Evolutionary conservation across 1,284 basidiomycete species (phyloP), one percentile per base, ranked within the genome.

Genomic region (Leccinum subatratum): DNA sequence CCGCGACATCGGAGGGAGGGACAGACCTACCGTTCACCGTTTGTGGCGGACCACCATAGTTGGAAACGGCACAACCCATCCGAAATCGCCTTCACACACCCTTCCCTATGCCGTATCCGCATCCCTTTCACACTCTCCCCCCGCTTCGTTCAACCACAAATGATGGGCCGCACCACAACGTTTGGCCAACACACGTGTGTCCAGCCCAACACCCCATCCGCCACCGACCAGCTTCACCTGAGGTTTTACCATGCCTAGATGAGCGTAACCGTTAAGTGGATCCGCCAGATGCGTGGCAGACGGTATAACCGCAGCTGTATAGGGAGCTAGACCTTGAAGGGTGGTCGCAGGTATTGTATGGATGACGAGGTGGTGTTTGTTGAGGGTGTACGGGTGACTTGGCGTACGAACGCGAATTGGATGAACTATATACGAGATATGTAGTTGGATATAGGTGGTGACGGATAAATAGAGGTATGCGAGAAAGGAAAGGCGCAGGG

Each of bases 141-240:
- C 30, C 48, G 68, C 64, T 73, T 75, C 25, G 69, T 72, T 42
- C 78, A 77, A 48, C 64, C 67, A 71, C 91, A 89, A 20, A 95
- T 75, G 37, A 95, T 82, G 0, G 94, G 94, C 1, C 93, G 81
- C 12, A 98, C 76, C 4, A 96, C 91, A 0, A 91, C 93, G 72
- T 98, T 98, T 8, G 95, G 95, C 70, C 91, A 84, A 77, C 96
- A 98, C 1, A 94, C 96, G 80, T 0, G 92, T 85, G 72, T 98
- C 96, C 42, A 98, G 81, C 3, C 92, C 90, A 14, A 97, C 77
- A 68, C 90, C 90, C 68, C 96, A 82, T 0, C 93, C 94, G 0
- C 89, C 88, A 0, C 92, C 92, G 1, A 98, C 77, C 7, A 93
- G 82, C 68, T 93, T 91, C 0, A 97, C 95, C 70, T 89, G 90